phyloP scores from a whole-genome alignment of 148 eudicot species.

The Polygonum maritimum region DNA sequence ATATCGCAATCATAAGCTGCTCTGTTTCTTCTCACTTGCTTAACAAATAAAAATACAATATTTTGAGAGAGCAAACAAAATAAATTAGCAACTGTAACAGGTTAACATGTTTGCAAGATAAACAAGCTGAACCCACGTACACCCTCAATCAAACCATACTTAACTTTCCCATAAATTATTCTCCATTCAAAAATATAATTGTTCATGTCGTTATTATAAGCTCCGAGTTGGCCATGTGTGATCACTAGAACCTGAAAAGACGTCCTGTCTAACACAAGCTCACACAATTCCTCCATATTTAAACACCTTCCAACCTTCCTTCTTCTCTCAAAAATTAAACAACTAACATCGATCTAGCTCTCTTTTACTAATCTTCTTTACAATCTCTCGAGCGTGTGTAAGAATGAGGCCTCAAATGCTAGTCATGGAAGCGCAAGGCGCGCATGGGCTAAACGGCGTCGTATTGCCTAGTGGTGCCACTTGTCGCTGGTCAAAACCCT shows the following conservation, averaged over 20 bases:
- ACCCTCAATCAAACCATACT: neutral
- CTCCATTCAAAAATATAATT: neutral
- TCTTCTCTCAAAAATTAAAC: neutral
- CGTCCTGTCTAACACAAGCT: neutral
- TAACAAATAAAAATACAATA: neutral
- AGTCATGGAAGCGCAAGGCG: neutral
- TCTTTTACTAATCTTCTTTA: neutral
- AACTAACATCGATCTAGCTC: too few relatives aligned
- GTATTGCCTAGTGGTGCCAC: neutral
- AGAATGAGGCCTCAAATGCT: neutral
- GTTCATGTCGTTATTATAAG: neutral
- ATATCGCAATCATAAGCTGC: neutral
- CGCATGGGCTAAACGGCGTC: neutral
- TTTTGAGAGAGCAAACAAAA: neutral
- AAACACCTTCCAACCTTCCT: neutral
- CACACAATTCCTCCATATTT: neutral
- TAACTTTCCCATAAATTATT: neutral
- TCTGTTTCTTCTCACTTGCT: neutral
- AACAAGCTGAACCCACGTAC: neutral
- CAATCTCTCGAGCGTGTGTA: neutral
- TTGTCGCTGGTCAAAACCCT: neutral
- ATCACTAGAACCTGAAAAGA: neutral
- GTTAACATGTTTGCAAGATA: neutral
- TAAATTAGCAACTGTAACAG: neutral
- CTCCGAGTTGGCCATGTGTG: conserved; percentile 3